Evolutionary conservation across 768 basidiomycete genomes (phyloP).

Genomic region (Candolleomyces efflorescens): DNA sequence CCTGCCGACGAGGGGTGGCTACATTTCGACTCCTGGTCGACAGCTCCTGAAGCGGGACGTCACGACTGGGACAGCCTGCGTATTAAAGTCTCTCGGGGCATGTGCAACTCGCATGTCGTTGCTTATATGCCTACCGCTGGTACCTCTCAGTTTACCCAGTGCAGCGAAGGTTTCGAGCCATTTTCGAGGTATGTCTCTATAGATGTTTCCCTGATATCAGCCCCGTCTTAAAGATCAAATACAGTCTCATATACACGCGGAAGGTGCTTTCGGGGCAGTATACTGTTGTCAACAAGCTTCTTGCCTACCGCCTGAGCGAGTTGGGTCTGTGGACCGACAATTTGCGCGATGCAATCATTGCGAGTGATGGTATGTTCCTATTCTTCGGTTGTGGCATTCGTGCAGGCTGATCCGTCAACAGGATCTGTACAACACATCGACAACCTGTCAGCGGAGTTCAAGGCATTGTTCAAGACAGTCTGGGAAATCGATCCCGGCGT

Average conservation of each 20-base stretch:
- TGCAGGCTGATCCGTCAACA: not conserved
- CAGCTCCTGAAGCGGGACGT: not conserved
- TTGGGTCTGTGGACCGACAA: conserved; percentile 22
- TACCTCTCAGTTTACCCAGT: conserved; percentile 78
- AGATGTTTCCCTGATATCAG: no score
- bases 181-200: not conserved
- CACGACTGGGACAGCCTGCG: not conserved
- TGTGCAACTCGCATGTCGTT: conserved; percentile 73
- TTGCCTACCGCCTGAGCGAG: not conserved
- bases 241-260: not conserved
- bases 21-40: not conserved
- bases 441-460: not conserved
- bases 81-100: conserved; percentile 67
- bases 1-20: conserved; percentile 22
- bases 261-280: not conserved
- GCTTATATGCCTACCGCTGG: conserved; percentile 88
- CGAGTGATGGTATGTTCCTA: not conserved
- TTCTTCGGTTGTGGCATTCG: no score
- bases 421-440: not conserved
- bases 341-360: not conserved
- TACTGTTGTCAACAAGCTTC: not conserved
- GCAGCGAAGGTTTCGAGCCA: conserved; percentile 82
- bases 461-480: not conserved
- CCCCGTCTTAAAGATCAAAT: no score
- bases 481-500: not conserved